Base-by-base conservation (phyloP, 257 asterid species). In the Scutellaria galericulata region DNA sequence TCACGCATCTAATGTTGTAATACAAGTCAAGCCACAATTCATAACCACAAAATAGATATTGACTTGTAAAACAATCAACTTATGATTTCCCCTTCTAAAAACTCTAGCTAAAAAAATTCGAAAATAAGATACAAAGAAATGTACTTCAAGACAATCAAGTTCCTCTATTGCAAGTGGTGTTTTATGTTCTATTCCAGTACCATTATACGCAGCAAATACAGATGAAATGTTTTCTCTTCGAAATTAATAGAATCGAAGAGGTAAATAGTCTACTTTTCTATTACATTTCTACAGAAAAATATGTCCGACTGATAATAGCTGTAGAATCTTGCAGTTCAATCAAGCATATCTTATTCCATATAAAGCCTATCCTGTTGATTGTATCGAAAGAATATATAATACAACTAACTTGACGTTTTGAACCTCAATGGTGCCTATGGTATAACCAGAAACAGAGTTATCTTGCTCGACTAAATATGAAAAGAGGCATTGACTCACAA, bases 401-500 rank as follows among this genome's bases (percentile, higher is more conserved):
- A 75, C 70, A 81, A 6, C 48, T 60, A 53, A 37, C 45, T 59
- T 31, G 18, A 1, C 13, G 46, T 62, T 53, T 22, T 39, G 41
- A 52, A 44, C 64, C 64, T 75, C 39, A 66, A 62, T n/a, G 37
- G 55, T 1, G 50, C 22, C 59, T 58, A 40, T 10, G 61, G 59
- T 64, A 24, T 67, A 51, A 54, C 18, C 62, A 11, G 53, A 52
- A 45, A 35, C 9, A 9, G 35, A 45, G 9, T 31, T 0, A 22
- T 42, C 56, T 7, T 27, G 52, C 55, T 57, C 62, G 27, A 58
- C 10, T 11, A 7, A 57, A 54, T 51, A 22, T 13, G 37, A 62
- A 41, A 39, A 3, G 9, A 46, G 31, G 54, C 7, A 13, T 66
- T 35, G 56, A 70, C 77, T 65, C 70, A 66, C 82, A 80, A 83